Evolutionary conservation across 2,329 filamentous ascomycete species (phyloP).

Genomic region (Furcasterigmium furcatum): DNA sequence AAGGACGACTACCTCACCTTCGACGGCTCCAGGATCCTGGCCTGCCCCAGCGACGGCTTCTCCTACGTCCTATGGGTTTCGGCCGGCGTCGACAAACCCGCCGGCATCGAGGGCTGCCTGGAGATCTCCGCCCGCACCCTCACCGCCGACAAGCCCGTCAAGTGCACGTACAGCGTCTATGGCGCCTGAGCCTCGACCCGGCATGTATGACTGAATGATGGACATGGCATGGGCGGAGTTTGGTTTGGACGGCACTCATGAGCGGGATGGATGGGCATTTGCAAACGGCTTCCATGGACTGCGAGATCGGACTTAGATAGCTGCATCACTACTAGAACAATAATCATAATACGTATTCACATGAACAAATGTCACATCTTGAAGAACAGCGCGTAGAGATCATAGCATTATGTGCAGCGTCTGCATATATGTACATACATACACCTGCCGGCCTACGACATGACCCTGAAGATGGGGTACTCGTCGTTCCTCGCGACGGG

Average conservation of each 20-base stretch:
- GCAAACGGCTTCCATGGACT: no score
- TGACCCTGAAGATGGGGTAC: conserved; percentile 21
- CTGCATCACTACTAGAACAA: no score
- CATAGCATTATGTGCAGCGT: no score
- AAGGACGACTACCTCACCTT: conserved; percentile 41
- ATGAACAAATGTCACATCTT: no score
- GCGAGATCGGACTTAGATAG: no score
- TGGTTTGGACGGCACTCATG: no score
- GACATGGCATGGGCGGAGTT: no score
- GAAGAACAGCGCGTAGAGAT: no score
- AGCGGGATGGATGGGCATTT: no score
- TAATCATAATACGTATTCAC: no score
- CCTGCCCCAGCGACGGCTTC: conserved; percentile 47
- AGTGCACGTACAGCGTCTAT: conserved; percentile 29
- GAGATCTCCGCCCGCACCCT: conserved; percentile 27
- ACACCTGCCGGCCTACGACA: background rate
- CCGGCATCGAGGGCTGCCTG: conserved; percentile 30
- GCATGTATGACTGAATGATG: no score
- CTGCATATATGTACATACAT: background rate
- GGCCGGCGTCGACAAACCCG: conserved; percentile 28
- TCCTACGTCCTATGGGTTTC: conserved; percentile 37
- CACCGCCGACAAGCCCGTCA: conserved; percentile 22
- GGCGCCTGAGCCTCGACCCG: background rate
- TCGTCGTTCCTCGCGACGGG: conserved; percentile 18
- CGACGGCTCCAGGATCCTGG: conserved; percentile 39